These are phyloP conservation scores for Phyllosticta capitalensis DNA, from an alignment of 2,329 filamentous ascomycete genomes.

Conservation along the genomic window DNA sequence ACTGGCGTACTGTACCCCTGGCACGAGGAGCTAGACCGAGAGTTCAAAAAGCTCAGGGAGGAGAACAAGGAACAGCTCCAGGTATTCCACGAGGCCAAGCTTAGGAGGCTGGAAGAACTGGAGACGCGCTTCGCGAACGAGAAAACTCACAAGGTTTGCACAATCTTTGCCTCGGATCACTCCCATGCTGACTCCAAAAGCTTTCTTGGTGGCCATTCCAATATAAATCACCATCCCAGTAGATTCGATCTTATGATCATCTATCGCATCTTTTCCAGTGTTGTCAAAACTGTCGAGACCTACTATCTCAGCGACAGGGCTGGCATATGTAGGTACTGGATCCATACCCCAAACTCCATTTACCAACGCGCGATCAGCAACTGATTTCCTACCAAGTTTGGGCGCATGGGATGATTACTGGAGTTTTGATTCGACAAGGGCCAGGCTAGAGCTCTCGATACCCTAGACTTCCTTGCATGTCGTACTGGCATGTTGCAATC, in stretches of 20 bases:
- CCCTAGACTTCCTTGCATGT: not conserved
- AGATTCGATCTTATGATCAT: not conserved
- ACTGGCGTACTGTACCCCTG: slow-evolving; percentile 62
- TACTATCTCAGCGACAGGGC: not conserved
- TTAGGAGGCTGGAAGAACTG: slow-evolving; percentile 6
- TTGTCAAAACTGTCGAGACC: too few relatives aligned
- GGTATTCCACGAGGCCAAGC: slow-evolving; percentile 8
- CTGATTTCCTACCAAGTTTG: not conserved
- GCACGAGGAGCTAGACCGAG: slow-evolving; percentile 56
- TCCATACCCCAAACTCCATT: not conserved
- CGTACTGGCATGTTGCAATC: not conserved
- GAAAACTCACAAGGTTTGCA: not conserved
- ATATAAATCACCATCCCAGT: not conserved
- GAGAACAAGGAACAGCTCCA: slow-evolving; percentile 39
- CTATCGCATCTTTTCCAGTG: not conserved
- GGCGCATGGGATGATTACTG: not conserved
- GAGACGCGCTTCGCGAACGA: slow-evolving; percentile 6
- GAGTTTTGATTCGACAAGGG: not conserved
- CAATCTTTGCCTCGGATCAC: not conserved
- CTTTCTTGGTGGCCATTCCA: not conserved
- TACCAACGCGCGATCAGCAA: not conserved
- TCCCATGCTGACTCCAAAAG: not conserved
- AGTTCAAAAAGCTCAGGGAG: slow-evolving; percentile 49
- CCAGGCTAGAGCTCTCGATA: not conserved
- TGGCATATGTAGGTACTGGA: not conserved